Evolutionary conservation across 2,329 filamentous ascomycete species (phyloP).

Genomic region (Colletotrichum tropicale): DNA sequence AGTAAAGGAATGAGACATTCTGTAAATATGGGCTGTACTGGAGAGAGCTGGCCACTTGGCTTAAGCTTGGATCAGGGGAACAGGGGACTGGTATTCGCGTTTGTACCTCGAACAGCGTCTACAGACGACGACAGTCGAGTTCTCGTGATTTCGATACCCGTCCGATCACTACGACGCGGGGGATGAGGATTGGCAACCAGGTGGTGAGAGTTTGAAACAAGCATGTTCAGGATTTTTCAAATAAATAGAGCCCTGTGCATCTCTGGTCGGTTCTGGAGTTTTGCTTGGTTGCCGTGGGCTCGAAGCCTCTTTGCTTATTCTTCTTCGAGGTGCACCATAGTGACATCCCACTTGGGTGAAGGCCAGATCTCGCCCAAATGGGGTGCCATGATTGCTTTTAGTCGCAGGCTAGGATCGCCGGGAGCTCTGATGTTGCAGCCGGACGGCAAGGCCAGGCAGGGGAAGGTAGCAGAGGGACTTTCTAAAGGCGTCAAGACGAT

Average conservation of each 20-base stretch:
- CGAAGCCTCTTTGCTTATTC: slow-evolving; percentile 12
- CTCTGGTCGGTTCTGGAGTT: neutral
- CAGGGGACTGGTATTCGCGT: neutral
- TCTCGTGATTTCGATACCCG: neutral
- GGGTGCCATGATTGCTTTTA: slow-evolving; percentile 11
- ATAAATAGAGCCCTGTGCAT: slow-evolving; percentile 10
- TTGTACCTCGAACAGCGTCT: neutral
- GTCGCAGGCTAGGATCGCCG: slow-evolving; percentile 2
- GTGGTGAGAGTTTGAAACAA: slow-evolving; percentile 18
- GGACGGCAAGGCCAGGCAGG: slow-evolving; percentile 17
- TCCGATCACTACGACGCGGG: neutral
- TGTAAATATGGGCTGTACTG: neutral
- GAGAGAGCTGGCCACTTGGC: neutral
- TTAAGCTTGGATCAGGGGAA: neutral
- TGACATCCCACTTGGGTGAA: slow-evolving; percentile 1
- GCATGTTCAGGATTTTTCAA: slow-evolving; percentile 10
- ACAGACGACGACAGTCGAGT: neutral
- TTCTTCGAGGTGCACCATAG: neutral
- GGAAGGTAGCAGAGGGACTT: neutral
- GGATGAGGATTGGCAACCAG: neutral
- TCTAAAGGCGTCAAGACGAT: neutral
- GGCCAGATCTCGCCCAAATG: slow-evolving; percentile 11
- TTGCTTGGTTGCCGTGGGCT: neutral
- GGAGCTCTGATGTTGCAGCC: slow-evolving; percentile 17
- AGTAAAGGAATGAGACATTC: slow-evolving; percentile 15